phyloP scores from a whole-genome alignment of 345 rosid species.

The Clausena lansium region DNA sequence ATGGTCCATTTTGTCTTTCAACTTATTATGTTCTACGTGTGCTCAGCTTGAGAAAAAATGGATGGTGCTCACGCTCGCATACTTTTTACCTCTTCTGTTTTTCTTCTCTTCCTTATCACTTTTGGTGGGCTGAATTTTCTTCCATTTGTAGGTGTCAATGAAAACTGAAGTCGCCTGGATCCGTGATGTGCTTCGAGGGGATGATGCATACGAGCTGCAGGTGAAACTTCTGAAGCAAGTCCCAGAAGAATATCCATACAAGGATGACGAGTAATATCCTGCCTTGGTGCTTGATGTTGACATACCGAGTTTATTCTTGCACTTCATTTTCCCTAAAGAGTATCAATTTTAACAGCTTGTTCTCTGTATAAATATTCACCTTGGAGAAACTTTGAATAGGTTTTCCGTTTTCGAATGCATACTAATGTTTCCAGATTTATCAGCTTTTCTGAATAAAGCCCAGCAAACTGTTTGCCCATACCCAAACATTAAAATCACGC shows the following conservation, averaged over 20 bases:
- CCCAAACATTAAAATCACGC: too few species aligned
- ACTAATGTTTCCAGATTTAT: not conserved
- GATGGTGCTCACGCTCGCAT: not conserved
- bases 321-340: not conserved
- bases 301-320: not conserved
- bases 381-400: not conserved
- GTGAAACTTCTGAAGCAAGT: constrained; percentile 85
- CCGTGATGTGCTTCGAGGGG: constrained; percentile 78
- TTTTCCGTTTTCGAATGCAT: not conserved
- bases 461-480: not conserved
- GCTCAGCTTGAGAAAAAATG: not conserved
- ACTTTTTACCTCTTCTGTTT: not conserved
- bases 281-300: not conserved
- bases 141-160: constrained; percentile 71
- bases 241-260: constrained; percentile 90
- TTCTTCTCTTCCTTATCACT: not conserved
- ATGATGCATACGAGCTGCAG: constrained; percentile 81
- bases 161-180: constrained; percentile 91
- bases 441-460: not conserved
- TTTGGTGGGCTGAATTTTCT: not conserved
- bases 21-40: not conserved
- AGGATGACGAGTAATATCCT: constrained; percentile 71
- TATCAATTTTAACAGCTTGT: not conserved
- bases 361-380: not conserved
- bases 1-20: not conserved